These are phyloP conservation scores for Collybiopsis luxurians DNA, from an alignment of 768 basidiomycete genomes.

Conservation along the genomic window DNA sequence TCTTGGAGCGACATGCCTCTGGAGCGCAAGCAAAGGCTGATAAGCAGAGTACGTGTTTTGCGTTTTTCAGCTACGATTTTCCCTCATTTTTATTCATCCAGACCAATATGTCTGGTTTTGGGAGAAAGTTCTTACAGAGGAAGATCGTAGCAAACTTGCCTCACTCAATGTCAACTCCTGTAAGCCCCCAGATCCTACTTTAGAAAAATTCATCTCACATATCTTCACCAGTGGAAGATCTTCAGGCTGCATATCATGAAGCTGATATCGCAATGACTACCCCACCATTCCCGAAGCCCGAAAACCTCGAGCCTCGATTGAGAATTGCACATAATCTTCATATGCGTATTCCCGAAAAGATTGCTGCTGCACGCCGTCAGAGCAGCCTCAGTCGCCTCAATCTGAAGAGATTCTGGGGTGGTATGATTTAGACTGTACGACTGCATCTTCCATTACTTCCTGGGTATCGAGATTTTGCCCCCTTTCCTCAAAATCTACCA, in stretches of 20 bases:
- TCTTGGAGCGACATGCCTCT: neutral
- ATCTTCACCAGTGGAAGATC: conserved; percentile 2
- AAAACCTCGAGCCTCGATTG: neutral
- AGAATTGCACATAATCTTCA: conserved; percentile 5
- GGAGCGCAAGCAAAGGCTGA: conserved; percentile 2
- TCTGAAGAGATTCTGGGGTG: conserved; percentile 7
- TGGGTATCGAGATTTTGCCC: neutral
- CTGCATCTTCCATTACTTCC: neutral
- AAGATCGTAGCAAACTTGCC: conserved; percentile 4
- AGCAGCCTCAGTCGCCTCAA: conserved; percentile 5
- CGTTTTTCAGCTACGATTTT: neutral
- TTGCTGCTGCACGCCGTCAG: neutral
- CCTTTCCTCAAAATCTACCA: too few relatives aligned
- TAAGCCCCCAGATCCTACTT: neutral
- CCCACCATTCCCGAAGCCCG: conserved; percentile 3
- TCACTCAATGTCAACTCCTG: neutral
- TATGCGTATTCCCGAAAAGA: conserved; percentile 8
- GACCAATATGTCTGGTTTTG: conserved; percentile 7
- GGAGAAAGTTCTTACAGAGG: conserved; percentile 1
- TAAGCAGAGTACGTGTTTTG: neutral
- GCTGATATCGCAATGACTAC: conserved; percentile 9
- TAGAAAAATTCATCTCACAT: neutral
- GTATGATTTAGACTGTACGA: neutral
- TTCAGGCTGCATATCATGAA: conserved; percentile 7
- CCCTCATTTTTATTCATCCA: neutral